Percentiles rank a stretch among this genome's conserved stretches.
phyloP scores from a whole-genome alignment of 140 eudicot species.

The Bidens hawaiensis region DNA sequence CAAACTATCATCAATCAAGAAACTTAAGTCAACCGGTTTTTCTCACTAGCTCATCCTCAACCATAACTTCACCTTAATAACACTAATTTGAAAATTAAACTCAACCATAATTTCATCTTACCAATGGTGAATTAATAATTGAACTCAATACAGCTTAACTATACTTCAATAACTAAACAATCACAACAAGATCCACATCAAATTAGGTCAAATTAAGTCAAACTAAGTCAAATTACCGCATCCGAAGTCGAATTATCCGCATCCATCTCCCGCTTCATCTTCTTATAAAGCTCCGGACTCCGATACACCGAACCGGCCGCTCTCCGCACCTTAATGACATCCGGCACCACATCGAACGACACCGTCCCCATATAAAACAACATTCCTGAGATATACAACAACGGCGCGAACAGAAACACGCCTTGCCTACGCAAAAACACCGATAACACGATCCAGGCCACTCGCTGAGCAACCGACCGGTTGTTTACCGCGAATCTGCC shows the following conservation, averaged over 20 bases:
- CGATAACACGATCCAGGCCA: conserved; percentile 51
- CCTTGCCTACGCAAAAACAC: conserved; percentile 68
- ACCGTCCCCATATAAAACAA: conserved; percentile 79
- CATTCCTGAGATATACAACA: conserved; percentile 67
- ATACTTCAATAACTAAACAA: conserved; percentile 6
- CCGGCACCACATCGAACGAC: conserved; percentile 65
- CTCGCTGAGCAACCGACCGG: conserved; percentile 50
- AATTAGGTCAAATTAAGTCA: conserved; percentile 23
- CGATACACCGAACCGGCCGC: conserved; percentile 81
- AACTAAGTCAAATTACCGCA: conserved; percentile 46
- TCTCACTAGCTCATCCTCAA: too few species aligned
- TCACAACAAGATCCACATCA: not conserved
- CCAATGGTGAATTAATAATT: too few species aligned
- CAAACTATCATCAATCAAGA: too few species aligned
- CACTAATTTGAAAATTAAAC: too few species aligned
- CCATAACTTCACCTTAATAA: too few species aligned
- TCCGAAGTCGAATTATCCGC: conserved; percentile 55
- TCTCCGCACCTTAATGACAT: conserved; percentile 44
- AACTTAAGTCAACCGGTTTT: too few species aligned
- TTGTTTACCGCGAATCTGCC: conserved; percentile 29
- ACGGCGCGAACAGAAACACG: conserved; percentile 75
- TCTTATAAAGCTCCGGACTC: conserved; percentile 70
- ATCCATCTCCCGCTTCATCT: conserved; percentile 74
- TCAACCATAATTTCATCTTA: too few species aligned
- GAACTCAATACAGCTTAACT: not conserved